A percentile compares a stretch with the other conserved stretches of the same genome.
Evolutionary conservation across 2,329 filamentous ascomycete genomes (phyloP).

Genomic region (Calonectria pseudoturangicola): DNA sequence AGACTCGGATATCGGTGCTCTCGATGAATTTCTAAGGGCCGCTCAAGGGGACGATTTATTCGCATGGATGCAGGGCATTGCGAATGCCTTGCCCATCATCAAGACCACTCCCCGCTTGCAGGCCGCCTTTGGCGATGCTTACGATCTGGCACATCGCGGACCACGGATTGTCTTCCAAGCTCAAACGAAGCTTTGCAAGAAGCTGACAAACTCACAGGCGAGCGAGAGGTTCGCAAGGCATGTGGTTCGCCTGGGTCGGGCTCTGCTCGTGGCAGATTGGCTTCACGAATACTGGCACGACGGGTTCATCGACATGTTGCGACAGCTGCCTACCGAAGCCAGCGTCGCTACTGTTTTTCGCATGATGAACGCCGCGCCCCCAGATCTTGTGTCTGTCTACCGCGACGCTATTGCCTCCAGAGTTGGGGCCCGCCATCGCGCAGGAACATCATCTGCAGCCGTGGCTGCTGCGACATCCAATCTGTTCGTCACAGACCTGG

Average conservation of each 20-base stretch:
- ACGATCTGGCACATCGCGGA: slow-evolving; percentile 29
- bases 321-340: slow-evolving; percentile 17
- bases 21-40: slow-evolving; percentile 4
- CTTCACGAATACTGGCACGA: slow-evolving; percentile 38
- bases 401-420: slow-evolving; percentile 33
- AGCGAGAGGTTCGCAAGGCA: slow-evolving; percentile 36
- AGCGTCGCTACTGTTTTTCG: slow-evolving; percentile 31
- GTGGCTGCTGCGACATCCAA: background rate
- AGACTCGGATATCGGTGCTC: background rate
- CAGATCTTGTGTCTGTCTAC: slow-evolving; percentile 9
- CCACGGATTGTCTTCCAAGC: slow-evolving; percentile 25
- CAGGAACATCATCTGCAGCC: background rate
- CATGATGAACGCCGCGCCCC: slow-evolving; percentile 20
- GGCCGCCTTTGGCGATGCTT: slow-evolving; percentile 24
- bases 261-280: slow-evolving; percentile 36
- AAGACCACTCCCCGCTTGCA: slow-evolving; percentile 29
- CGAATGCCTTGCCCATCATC: slow-evolving; percentile 20
- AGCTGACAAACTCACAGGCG: slow-evolving; percentile 15
- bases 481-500: slow-evolving; percentile 8
- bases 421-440: slow-evolving; percentile 25
- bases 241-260: slow-evolving; percentile 30
- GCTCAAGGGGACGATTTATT: slow-evolving; percentile 21
- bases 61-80: slow-evolving; percentile 22
- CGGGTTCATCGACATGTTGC: slow-evolving; percentile 32
- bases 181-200: slow-evolving; percentile 11